Base-by-base conservation (phyloP, 805 yeast species). In the Barnettozyma vustinii region DNA sequence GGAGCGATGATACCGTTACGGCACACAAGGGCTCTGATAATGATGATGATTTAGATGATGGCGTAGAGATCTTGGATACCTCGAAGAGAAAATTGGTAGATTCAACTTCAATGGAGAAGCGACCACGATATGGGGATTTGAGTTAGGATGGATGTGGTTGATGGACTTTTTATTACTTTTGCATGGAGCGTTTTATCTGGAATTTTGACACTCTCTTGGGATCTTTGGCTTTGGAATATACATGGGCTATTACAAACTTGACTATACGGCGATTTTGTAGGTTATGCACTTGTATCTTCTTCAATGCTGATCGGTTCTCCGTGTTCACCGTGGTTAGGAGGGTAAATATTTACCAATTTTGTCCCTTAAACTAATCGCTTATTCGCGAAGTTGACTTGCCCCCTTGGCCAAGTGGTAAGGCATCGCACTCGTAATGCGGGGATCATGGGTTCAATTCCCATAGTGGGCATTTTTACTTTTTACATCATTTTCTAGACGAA, bases 401-500 rank as follows among this genome's bases (percentile, higher is more conserved):
- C 65, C 68, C 71, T 72, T 73, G 76, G 77, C 77, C 76, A 73
- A 73, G 77, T 71, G 77, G 77, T 72, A 72, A 72, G 76, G 76
- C 77, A 70, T 71, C 77, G 76, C 77, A 73, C 77, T 73, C 77
- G 77, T 73, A 73, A 71, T 72, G 77, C 76, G 77, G 76, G 74
- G 77, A 73, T 67, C 77, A 70, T 68, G 76, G 76, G 77, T 73
- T 73, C 77, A 72, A 73, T 68, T 72, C 77, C 76, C 76, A 68
- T 72, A 73, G 76, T 69, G 66, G 76, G 76, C 77, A 73, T 26
- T 26, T 53, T 56, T 44, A 51, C 33, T 32, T 43, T 46, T 40
- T 46, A 21, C 16, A 12, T 15, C 13, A 10, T 3, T n/a, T n/a
- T n/a, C n/a, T n/a, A n/a, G n/a, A n/a, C n/a, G n/a, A n/a, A n/a